phyloP scores from a whole-genome alignment of 2,329 filamentous ascomycete genomes.

The Aspergillus cejpii region DNA sequence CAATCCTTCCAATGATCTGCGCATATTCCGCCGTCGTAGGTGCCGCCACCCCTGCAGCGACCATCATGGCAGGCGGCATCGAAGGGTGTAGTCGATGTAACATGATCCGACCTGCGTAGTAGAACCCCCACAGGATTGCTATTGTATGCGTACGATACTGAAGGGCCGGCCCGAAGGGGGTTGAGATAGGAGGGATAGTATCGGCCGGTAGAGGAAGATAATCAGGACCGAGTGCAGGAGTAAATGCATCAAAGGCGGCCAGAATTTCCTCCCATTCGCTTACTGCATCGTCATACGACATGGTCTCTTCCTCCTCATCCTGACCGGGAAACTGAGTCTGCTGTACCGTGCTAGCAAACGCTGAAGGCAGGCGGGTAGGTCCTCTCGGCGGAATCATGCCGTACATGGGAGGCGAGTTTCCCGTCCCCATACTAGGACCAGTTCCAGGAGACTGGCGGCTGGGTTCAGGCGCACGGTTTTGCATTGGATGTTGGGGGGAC shows the following conservation, averaged over 20 bases:
- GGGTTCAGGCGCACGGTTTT: conserved; percentile 13
- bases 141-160: conserved; percentile 84
- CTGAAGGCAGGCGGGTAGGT: conserved; percentile 42
- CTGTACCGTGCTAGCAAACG: conserved; percentile 48
- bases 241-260: conserved; percentile 40
- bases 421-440: conserved; percentile 6
- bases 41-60: conserved; percentile 73
- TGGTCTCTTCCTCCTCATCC: conserved; percentile 51
- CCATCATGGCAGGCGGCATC: conserved; percentile 87
- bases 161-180: conserved; percentile 75
- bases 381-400: conserved; percentile 44
- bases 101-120: conserved; percentile 76
- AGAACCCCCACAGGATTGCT: conserved; percentile 78
- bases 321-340: conserved; percentile 10
- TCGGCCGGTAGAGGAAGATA: conserved; percentile 71
- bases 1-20: conserved; percentile 70
- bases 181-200: conserved; percentile 52
- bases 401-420: conserved; percentile 38
- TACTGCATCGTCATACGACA: conserved; percentile 62
- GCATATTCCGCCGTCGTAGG: conserved; percentile 64
- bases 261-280: conserved; percentile 62
- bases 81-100: conserved; percentile 75
- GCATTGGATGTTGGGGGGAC: conserved; percentile 9
- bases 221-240: conserved; percentile 60
- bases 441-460: conserved; percentile 9